phyloP scores from a whole-genome alignment of 2,329 filamentous ascomycete species.

The Arthroderma uncinatum region DNA sequence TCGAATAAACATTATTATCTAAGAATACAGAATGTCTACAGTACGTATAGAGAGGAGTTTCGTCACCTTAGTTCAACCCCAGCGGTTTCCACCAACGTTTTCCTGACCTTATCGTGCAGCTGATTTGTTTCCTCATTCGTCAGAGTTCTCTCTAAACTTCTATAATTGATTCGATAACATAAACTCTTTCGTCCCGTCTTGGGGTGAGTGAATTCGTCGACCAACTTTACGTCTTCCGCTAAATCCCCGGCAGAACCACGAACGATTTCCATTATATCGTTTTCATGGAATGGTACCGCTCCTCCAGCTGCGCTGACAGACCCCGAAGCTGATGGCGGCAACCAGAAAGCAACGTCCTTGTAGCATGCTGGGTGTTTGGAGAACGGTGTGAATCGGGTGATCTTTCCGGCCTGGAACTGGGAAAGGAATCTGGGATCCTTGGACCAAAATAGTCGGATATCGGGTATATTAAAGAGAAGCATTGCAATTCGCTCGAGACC shows the following conservation, averaged over 20 bases:
- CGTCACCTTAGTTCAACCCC: conserved; percentile 65
- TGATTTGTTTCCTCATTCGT: conserved; percentile 70
- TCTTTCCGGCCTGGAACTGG: conserved; percentile 56
- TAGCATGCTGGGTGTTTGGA: conserved; percentile 82
- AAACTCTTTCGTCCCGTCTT: conserved; percentile 72
- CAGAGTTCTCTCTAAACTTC: conserved; percentile 80
- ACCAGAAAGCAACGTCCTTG: conserved; percentile 93
- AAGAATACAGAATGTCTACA: background rate
- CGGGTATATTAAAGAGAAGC: conserved; percentile 90
- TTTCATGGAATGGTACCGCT: conserved; percentile 61
- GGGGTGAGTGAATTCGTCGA: conserved; percentile 81
- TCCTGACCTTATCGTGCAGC: conserved; percentile 58
- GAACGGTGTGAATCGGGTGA: conserved; percentile 67
- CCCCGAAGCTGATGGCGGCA: conserved; percentile 39
- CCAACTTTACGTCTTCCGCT: conserved; percentile 75
- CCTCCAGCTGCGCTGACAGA: conserved; percentile 30
- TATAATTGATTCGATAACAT: conserved; percentile 89
- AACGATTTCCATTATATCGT: conserved; percentile 94
- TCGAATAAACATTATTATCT: background rate
- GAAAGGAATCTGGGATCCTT: conserved; percentile 69
- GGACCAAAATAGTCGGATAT: conserved; percentile 96
- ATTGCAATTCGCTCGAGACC: conserved; percentile 93
- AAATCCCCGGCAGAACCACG: conserved; percentile 68
- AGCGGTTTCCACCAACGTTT: conserved; percentile 55
- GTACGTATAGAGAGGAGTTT: background rate